Evolutionary conservation across 495 filamentous ascomycete genomes (phyloP), one percentile per base, ranked within the genome.

Genomic region (Hypoxylon subgilvum): DNA sequence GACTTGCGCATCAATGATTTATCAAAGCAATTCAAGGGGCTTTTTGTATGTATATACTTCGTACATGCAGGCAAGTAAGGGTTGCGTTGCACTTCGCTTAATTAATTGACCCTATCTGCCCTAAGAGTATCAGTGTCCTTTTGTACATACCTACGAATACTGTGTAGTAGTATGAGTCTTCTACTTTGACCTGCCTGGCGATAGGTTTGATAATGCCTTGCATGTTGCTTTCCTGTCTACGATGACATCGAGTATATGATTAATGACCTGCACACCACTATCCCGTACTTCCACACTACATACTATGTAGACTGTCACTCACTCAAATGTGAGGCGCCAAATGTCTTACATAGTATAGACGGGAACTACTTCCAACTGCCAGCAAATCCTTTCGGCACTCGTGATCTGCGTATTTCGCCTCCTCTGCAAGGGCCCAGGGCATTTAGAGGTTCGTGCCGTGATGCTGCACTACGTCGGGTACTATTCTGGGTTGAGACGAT

Each of bases 371-470:
- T 25, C 27, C 14, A 39, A 52, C 16, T 48, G 21, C 38, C 44
- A 63, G 47, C 47, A 56, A 57, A 53, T 35, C 25, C 12, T 10
- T 25, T 50, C 49, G 38, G 38, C 22, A 48, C 21, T 49, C 42
- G 40, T 58, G 61, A 64, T 64, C 61, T 38, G 13, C 34, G 14
- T 18, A 38, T 56, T 50, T 49, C 61, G 54, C 53, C 27, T 54
- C 19, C 54, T 54, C 61, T 64, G 54, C 61, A 64, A 64, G 61
- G 61, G n/a, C n/a, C n/a, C n/a, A n/a, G n/a, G 61, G 61, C 34
- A 30, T 38, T 50, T 10, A 22, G 25, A 28, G 52, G 42, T 39
- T 41, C 31, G 48, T 31, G 52, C 40, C 17, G 28, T 36, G 39
- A 48, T 61, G 51, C 23, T 31, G 52, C 35, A 40, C 48, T 58